Percentiles rank a stretch among this genome's conserved stretches.
Conservation (phyloP, 108 stramenopile species). For the Parmales sp. region DNA sequence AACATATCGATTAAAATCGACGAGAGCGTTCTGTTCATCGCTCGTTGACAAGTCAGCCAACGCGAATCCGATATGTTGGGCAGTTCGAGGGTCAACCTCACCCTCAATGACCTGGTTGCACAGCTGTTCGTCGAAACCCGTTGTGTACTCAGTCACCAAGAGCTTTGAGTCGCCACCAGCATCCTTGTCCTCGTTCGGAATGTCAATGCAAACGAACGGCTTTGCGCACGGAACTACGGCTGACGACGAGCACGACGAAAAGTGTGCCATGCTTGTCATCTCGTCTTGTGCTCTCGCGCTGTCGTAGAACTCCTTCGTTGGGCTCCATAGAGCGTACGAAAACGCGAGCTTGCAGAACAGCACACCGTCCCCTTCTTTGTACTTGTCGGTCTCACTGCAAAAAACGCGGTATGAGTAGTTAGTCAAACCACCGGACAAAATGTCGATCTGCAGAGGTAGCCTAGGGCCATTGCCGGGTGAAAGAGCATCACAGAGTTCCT, state of each 20-base stretch:
- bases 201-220: background rate
- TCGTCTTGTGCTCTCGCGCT: background rate
- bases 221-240: background rate
- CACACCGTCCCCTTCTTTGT: too few relatives aligned
- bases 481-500: too few relatives aligned
- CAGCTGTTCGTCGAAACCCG: constrained; percentile 5
- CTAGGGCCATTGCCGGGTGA: too few relatives aligned
- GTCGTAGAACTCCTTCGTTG: background rate
- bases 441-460: background rate
- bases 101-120: background rate
- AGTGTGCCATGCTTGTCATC: background rate
- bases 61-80: background rate
- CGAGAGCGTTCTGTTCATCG: too few relatives aligned
- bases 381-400: background rate
- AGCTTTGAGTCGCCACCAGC: background rate
- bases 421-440: background rate
- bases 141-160: background rate
- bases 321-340: background rate
- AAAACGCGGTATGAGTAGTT: background rate
- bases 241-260: background rate
- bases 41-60: too few relatives aligned
- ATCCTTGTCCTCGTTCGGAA: background rate
- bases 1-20: too few relatives aligned
- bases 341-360: background rate
- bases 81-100: background rate